phyloP scores from a whole-genome alignment of 352 stramenopile genomes.

The Phytophthora tubulina region DNA sequence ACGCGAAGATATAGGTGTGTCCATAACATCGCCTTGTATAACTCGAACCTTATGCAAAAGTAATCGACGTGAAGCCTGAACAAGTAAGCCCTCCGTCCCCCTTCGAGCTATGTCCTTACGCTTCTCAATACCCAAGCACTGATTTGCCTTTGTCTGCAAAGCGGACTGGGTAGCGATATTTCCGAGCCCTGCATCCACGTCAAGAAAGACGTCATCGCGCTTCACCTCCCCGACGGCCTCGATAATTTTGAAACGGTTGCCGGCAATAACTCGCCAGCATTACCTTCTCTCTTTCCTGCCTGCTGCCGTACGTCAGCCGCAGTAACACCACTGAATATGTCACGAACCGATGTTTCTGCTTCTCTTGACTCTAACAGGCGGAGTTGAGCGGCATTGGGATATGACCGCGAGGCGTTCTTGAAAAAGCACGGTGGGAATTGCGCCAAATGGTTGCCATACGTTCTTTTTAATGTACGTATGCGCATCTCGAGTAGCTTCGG shows the following conservation, averaged over 20 bases:
- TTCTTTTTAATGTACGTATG: not conserved
- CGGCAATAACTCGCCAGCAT: not conserved
- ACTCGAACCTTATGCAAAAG: conserved; percentile 20
- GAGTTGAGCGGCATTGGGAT: not conserved
- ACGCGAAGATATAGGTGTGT: not conserved
- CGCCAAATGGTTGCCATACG: not conserved
- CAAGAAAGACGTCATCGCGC: not conserved
- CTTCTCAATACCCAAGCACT: conserved; percentile 18
- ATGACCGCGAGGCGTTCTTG: not conserved
- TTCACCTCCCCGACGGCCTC: not conserved
- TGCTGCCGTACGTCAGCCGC: not conserved
- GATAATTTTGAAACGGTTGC: not conserved
- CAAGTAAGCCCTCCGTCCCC: not conserved
- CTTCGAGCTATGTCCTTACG: not conserved
- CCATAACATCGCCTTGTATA: conserved; percentile 2
- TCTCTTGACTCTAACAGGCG: not conserved
- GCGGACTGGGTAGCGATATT: conserved; percentile 13
- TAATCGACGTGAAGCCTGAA: not conserved
- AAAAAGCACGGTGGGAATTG: not conserved
- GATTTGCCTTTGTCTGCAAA: conserved; percentile 7
- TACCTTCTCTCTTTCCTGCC: not conserved
- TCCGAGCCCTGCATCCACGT: conserved; percentile 1
- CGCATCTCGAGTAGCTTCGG: not conserved
- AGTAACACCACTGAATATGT: not conserved
- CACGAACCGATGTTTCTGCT: not conserved